Conservation (phyloP, 139 green algal genomes). For the Medakamo hakoo region DNA sequence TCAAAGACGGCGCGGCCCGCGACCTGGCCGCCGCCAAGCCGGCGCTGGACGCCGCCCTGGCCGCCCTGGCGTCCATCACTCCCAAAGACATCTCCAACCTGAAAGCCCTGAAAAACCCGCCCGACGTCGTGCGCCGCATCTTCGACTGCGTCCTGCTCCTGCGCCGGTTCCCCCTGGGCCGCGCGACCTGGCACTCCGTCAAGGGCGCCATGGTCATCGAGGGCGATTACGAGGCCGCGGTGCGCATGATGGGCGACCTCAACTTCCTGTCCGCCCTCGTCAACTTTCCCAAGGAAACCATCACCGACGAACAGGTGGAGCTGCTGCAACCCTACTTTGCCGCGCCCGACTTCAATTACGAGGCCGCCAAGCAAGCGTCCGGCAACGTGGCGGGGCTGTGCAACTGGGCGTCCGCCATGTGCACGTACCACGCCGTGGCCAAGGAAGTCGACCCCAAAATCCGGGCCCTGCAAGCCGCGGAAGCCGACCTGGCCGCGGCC, state of each 20-base stretch:
- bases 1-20: slow-evolving; percentile 71
- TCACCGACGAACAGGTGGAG: slow-evolving; percentile 84
- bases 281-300: slow-evolving; percentile 87
- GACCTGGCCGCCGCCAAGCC: slow-evolving; percentile 81
- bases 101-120: slow-evolving; percentile 88
- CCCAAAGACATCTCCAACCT: slow-evolving; percentile 74
- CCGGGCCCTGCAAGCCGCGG: slow-evolving; percentile 50
- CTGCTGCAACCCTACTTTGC: slow-evolving; percentile 81
- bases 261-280: slow-evolving; percentile 69
- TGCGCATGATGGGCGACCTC: slow-evolving; percentile 91
- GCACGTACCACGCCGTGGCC: slow-evolving; percentile 80
- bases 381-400: slow-evolving; percentile 78
- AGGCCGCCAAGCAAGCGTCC: slow-evolving; percentile 65
- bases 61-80: slow-evolving; percentile 77
- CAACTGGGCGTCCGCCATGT: slow-evolving; percentile 87
- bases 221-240: slow-evolving; percentile 62
- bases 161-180: slow-evolving; percentile 28
- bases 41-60: slow-evolving; percentile 72
- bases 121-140: slow-evolving; percentile 90
- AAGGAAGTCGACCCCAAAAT: slow-evolving; percentile 93
- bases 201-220: slow-evolving; percentile 65
- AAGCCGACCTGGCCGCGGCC: slow-evolving; percentile 71
- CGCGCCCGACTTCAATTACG: slow-evolving; percentile 81
- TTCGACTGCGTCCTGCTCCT: slow-evolving; percentile 89
- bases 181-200: slow-evolving; percentile 57